Conservation (phyloP, 2,329 filamentous ascomycete genomes). For the Neophaeococcomyces aloes region DNA sequence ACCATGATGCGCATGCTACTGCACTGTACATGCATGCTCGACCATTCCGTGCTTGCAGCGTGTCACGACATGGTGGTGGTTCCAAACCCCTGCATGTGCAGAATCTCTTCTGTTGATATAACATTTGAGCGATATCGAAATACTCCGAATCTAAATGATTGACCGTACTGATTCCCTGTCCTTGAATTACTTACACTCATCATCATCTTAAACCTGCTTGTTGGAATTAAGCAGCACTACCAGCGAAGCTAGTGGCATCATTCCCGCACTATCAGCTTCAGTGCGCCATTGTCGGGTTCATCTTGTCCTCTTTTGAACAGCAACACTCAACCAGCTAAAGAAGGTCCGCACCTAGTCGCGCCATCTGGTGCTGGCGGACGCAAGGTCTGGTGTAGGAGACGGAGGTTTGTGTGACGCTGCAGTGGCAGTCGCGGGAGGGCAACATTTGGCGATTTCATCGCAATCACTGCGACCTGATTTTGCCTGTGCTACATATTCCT, state of each 20-base stretch:
- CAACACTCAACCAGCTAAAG: neutral
- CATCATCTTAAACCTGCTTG: too few relatives aligned
- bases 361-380: neutral
- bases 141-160: too few relatives aligned
- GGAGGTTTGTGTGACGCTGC: neutral
- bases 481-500: neutral
- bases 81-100: too few relatives aligned
- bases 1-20: constrained; percentile 1
- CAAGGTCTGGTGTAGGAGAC: neutral
- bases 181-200: too few relatives aligned
- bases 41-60: neutral
- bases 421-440: neutral
- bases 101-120: too few relatives aligned
- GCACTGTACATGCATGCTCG: neutral
- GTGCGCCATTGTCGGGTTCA: neutral
- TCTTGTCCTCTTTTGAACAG: neutral
- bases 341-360: neutral
- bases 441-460: neutral
- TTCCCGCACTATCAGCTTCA: neutral
- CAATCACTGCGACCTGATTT: neutral
- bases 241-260: constrained; percentile 1
- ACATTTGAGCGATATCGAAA: too few relatives aligned
- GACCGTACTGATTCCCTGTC: too few relatives aligned
- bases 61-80: neutral
- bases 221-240: too few relatives aligned